Conservation (phyloP, 768 basidiomycete species). For the Hericium alpestre region DNA sequence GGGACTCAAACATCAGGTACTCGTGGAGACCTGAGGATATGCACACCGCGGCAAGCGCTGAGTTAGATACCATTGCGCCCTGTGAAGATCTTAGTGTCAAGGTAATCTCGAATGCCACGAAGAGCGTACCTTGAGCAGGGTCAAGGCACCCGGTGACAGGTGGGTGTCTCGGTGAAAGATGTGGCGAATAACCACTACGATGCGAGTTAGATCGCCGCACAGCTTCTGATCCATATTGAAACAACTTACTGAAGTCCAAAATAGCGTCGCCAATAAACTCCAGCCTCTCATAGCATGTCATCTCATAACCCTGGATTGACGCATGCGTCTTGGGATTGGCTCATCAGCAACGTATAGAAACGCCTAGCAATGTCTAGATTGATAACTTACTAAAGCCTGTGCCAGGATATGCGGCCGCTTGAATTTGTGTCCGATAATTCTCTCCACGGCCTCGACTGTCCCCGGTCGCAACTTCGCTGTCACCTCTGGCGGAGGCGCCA, state of each 20-base stretch:
- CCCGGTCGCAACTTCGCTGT: conserved; percentile 36
- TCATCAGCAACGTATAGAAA: neutral
- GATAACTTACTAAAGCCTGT: conserved; percentile 55
- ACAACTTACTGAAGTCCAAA: conserved; percentile 63
- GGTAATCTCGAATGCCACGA: neutral
- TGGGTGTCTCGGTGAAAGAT: conserved; percentile 54
- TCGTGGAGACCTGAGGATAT: conserved; percentile 57
- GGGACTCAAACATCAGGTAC: conserved; percentile 48
- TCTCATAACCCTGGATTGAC: conserved; percentile 44
- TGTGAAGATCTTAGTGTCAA: conserved; percentile 19
- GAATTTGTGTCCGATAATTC: conserved; percentile 54
- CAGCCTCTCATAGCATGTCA: conserved; percentile 59
- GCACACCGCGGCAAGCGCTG: conserved; percentile 64
- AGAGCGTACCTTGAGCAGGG: conserved; percentile 55
- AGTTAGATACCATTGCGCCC: conserved; percentile 83
- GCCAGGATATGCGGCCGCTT: conserved; percentile 50
- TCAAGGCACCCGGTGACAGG: conserved; percentile 67
- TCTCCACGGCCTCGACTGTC: conserved; percentile 46
- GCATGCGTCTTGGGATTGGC: conserved; percentile 50
- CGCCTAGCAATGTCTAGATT: neutral
- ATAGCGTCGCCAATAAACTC: conserved; percentile 85
- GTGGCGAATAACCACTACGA: conserved; percentile 60
- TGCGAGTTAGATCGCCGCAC: too few relatives aligned
- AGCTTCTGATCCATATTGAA: neutral
- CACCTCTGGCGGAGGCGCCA: conserved; percentile 32